Percentiles rank a stretch among this genome's conserved stretches.
Evolutionary conservation across 2,329 filamentous ascomycete genomes (phyloP).

Genomic region (Chalaropsis ovoidea): DNA sequence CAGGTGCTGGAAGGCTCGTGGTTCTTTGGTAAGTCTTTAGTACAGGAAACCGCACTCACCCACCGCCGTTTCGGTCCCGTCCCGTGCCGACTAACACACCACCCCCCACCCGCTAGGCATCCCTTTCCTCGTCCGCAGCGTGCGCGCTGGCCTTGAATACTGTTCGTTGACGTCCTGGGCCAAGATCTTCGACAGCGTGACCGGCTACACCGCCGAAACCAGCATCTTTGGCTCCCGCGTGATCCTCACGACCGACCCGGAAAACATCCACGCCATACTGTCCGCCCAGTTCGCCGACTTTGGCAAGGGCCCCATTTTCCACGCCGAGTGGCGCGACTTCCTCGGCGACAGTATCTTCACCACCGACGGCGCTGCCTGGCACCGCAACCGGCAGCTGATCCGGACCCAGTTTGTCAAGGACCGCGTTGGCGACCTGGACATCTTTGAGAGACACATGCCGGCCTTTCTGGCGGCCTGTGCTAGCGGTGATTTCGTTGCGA

Average conservation of each 20-base stretch:
- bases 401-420: slow-evolving; percentile 80
- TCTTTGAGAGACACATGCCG: slow-evolving; percentile 65
- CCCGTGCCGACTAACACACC: slow-evolving; percentile 9
- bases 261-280: slow-evolving; percentile 87
- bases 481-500: slow-evolving; percentile 46
- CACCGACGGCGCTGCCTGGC: slow-evolving; percentile 72
- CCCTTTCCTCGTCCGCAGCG: slow-evolving; percentile 51
- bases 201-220: slow-evolving; percentile 50
- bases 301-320: slow-evolving; percentile 69
- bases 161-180: slow-evolving; percentile 54
- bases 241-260: slow-evolving; percentile 68
- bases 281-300: slow-evolving; percentile 76
- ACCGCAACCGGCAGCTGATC: slow-evolving; percentile 68
- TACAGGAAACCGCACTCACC: background rate
- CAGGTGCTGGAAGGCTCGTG: slow-evolving; percentile 7
- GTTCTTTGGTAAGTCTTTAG: slow-evolving; percentile 6
- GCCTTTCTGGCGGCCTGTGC: slow-evolving; percentile 18
- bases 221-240: slow-evolving; percentile 47
- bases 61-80: background rate
- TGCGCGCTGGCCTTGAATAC: slow-evolving; percentile 44
- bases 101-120: slow-evolving; percentile 38
- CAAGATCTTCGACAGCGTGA: slow-evolving; percentile 37
- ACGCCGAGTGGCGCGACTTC: slow-evolving; percentile 63
- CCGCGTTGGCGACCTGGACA: slow-evolving; percentile 68
- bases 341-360: slow-evolving; percentile 68